Base-by-base conservation (phyloP, 2,329 filamentous ascomycete genomes). In the Fusarium lyarnte region DNA sequence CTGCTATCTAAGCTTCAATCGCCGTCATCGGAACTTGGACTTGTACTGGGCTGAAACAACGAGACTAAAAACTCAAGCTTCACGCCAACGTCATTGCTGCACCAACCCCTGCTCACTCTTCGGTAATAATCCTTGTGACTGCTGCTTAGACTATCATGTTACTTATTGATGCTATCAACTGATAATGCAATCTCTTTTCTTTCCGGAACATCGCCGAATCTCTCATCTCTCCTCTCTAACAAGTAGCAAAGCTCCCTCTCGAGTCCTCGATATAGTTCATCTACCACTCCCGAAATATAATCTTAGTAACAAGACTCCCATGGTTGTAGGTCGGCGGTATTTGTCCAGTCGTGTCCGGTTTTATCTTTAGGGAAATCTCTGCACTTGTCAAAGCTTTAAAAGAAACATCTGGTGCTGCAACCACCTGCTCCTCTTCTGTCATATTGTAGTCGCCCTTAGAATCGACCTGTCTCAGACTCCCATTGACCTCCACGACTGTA, bases 221-320 rank as follows among this genome's bases (percentile, higher is more conserved):
- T 39, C 46, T 39, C 39, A 11, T 57, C 58, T 57, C 42, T 63
- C 55, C 55, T 57, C 42, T 60, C 58, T 33, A n/a, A 42, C n/a
- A 19, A 54, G 14, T 7, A 38, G 27, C 19, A 10, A 21, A 41
- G 29, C 29, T 60, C 27, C 33, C 25, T n/a, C 58, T 35, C 31
- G 23, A 45, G 38, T 59, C 58, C 52, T 69, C 59, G 78, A 42
- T 71, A 58, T 57, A 84, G 78, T 72, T 83, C 81, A 63, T 84
- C 80, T 52, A 85, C 76, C 69, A 85, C 76, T 69, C 81, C 79
- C 35, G 79, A 77, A 60, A 83, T 78, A 16, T 80, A 54, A 66
- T 69, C 36, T 66, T 74, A 38, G 63, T 62, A 54, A 66, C 52
- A 23, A 70, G 57, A 51, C 58, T 63, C 53, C 63, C 55, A 46